These are phyloP conservation scores for Fusarium falciforme DNA, from an alignment of 2,329 filamentous ascomycete genomes.

Conservation along the genomic window DNA sequence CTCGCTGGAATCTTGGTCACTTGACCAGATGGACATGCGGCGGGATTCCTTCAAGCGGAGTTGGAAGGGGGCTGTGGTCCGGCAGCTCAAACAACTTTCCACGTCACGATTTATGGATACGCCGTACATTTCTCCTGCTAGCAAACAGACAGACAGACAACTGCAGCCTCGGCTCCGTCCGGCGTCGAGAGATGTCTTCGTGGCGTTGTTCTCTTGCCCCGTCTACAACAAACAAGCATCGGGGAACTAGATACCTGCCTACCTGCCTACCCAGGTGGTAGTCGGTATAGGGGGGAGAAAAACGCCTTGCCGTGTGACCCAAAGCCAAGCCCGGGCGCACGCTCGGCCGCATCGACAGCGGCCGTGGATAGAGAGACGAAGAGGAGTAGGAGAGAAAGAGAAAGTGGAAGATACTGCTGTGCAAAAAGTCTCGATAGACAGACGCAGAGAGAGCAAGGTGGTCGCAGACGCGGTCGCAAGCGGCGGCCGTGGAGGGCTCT, in stretches of 20 bases:
- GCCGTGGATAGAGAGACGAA: slow-evolving; percentile 5
- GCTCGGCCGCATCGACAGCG: slow-evolving; percentile 25
- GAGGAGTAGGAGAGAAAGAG: not conserved
- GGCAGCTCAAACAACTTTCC: not conserved
- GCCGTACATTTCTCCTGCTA: not conserved
- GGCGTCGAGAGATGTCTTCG: not conserved
- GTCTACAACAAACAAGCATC: not conserved
- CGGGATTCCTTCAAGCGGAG: slow-evolving; percentile 1
- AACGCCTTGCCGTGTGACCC: slow-evolving; percentile 37
- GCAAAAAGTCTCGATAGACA: slow-evolving; percentile 8
- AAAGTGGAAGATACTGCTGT: not conserved
- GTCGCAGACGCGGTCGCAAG: slow-evolving; percentile 25
- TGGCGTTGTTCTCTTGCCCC: not conserved
- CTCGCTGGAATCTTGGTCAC: slow-evolving; percentile 3
- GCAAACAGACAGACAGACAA: not conserved
- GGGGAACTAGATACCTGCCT: not conserved
- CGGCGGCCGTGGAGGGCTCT: slow-evolving; percentile 29
- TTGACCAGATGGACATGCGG: slow-evolving; percentile 23
- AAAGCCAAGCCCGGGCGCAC: slow-evolving; percentile 7
- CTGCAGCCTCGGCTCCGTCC: not conserved
- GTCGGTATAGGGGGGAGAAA: slow-evolving; percentile 9
- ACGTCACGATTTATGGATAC: slow-evolving; percentile 3
- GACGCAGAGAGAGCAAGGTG: slow-evolving; percentile 7
- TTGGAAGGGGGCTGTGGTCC: not conserved
- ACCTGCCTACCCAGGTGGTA: not conserved